Base-by-base conservation (phyloP, 2,329 filamentous ascomycete genomes). In the Penicillium oxalicum region DNA sequence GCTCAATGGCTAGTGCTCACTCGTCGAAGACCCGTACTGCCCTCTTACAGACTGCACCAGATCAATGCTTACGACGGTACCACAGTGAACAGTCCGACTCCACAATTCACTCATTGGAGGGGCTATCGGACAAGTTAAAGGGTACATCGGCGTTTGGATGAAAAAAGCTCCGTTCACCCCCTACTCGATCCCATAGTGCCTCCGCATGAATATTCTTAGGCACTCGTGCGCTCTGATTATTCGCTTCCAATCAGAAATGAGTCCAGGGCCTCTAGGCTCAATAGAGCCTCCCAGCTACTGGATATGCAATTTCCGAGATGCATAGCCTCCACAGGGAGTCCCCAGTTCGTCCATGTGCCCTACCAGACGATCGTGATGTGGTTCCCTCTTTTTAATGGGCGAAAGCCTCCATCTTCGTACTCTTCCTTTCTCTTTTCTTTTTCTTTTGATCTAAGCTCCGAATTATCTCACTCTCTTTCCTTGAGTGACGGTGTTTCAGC, bases 401-500 rank as follows among this genome's bases (percentile, higher is more conserved):
- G 25, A 13, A 11, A 18, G 7, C 29, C 29, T 7, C 29, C 29
- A 11, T 32, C 29, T 32, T 32, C 29, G 7, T 4, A 32, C 29
- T 11, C 29, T 32, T 4, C 29, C 32, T 18, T 13, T n/a, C n/a
- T 32, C 13, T 13, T 33, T 35, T 28, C 12, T n/a, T n/a, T 4
- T 8, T 12, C 38, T 36, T 25, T 41, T 29, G n/a, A 39, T 45
- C n/a, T 41, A 28, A 26, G 37, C 29, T 29, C 18, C 28, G n/a
- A 40, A 33, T 26, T 13, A 3, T 43, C 49, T 45, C 44, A 44
- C 48, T 55, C 49, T 44, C 41, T 51, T 40, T 52, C 40, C 45
- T 54, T 54, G 51, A 50, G 47, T 58, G 48, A 50, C 42, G 49
- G 49, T 44, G 47, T 51, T 51, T 49, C 42, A 58, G 60, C 62